Evolutionary conservation across 352 stramenopile species (phyloP).

Genomic region (Globisporangium rhizosaccharum): DNA sequence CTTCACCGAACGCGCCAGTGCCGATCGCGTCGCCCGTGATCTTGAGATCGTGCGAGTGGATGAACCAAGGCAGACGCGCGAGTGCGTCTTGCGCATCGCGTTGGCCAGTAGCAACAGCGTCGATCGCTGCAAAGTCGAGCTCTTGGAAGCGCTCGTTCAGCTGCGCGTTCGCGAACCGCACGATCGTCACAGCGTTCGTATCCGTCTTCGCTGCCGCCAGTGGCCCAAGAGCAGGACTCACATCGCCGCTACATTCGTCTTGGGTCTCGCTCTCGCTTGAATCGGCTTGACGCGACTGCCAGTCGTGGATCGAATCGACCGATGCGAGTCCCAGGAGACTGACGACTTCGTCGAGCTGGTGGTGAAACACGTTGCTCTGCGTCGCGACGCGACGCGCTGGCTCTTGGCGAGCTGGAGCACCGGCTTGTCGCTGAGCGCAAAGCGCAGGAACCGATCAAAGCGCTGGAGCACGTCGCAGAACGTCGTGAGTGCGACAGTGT

Average conservation of each 20-base stretch:
- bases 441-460: slow-evolving; percentile 3
- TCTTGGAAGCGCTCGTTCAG: background rate
- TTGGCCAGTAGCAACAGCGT: background rate
- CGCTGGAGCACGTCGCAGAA: background rate
- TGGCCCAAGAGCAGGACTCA: background rate
- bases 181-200: background rate
- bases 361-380: slow-evolving; percentile 4
- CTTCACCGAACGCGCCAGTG: background rate
- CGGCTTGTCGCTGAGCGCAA: background rate
- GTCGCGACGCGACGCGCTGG: background rate
- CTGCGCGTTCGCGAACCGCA: background rate
- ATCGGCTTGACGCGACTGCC: background rate
- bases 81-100: background rate
- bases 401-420: slow-evolving; percentile 2
- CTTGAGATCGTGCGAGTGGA: background rate
- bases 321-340: background rate
- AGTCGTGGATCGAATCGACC: slow-evolving; percentile 3
- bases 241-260: background rate
- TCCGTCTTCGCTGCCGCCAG: background rate
- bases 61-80: slow-evolving; percentile 5
- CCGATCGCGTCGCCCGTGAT: background rate
- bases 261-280: background rate
- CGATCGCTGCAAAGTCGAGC: background rate
- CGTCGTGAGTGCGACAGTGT: background rate
- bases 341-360: slow-evolving; percentile 1